Percentiles rank a stretch among this genome's conserved stretches.
phyloP scores from a whole-genome alignment of 257 asterid species.

The Salvia splendens region DNA sequence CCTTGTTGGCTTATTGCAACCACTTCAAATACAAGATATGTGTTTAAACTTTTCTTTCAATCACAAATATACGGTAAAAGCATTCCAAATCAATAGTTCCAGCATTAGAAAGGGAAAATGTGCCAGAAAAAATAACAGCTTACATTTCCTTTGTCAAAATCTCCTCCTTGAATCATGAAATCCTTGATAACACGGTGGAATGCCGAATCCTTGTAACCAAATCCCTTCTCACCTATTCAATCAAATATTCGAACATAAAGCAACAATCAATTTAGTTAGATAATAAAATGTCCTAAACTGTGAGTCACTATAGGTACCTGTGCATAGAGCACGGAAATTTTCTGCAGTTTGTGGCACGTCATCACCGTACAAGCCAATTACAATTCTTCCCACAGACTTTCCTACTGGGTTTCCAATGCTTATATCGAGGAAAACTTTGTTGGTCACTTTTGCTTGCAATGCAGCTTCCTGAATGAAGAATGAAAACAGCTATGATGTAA shows the following conservation, averaged over 20 bases:
- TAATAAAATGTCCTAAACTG: not conserved
- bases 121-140: constrained; percentile 30
- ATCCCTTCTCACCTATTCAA: constrained; percentile 88
- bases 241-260: constrained; percentile 18
- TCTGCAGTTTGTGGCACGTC: constrained; percentile 95
- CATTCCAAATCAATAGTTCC: not conserved
- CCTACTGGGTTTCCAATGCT: constrained; percentile 95
- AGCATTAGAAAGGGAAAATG: constrained; percentile 4
- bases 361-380: constrained; percentile 91
- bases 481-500: constrained; percentile 3
- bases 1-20: constrained; percentile 15
- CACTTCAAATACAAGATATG: constrained; percentile 15
- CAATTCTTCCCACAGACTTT: constrained; percentile 84
- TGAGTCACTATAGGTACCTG: constrained; percentile 44
- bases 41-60: not conserved
- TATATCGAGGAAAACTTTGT: constrained; percentile 83
- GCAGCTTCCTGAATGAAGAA: constrained; percentile 56
- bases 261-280: constrained; percentile 16
- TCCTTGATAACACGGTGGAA: constrained; percentile 97
- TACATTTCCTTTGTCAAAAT: constrained; percentile 97
- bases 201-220: constrained; percentile 81
- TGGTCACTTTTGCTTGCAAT: constrained; percentile 82
- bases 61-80: constrained; percentile 4
- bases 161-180: constrained; percentile 99
- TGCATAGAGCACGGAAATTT: constrained; percentile 96